These are phyloP conservation scores for Xylaria intraflava DNA, from an alignment of 495 filamentous ascomycete species.

Conservation along the genomic window DNA sequence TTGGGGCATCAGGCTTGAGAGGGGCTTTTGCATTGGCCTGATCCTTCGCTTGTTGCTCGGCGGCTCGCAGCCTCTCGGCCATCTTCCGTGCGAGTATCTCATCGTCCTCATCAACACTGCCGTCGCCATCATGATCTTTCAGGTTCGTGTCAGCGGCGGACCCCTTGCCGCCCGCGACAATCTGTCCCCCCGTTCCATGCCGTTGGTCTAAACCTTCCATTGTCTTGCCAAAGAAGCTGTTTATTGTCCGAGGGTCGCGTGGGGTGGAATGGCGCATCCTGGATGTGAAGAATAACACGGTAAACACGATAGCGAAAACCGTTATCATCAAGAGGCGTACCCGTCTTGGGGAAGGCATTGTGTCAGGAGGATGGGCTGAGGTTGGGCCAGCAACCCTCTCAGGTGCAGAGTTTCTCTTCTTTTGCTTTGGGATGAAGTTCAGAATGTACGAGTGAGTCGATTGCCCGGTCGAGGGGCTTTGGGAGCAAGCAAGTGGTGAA, in stretches of 20 bases:
- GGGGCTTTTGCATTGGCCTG: conserved; percentile 46
- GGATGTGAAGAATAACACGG: conserved; percentile 57
- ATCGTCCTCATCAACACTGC: conserved; percentile 43
- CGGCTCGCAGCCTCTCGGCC: conserved; percentile 39
- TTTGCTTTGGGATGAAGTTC: background rate
- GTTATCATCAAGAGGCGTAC: conserved; percentile 53
- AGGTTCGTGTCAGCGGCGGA: conserved; percentile 19
- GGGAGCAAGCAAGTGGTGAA: background rate
- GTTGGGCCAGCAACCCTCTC: background rate
- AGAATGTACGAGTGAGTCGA: background rate
- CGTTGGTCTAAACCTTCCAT: conserved; percentile 39
- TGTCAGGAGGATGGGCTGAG: conserved; percentile 4
- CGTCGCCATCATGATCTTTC: conserved; percentile 37
- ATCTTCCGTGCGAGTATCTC: conserved; percentile 34
- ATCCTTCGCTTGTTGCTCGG: conserved; percentile 52
- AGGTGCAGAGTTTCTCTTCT: background rate
- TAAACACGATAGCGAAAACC: conserved; percentile 49
- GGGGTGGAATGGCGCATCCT: conserved; percentile 30
- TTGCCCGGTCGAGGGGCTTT: background rate
- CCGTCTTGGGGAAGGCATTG: conserved; percentile 68
- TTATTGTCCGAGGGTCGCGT: conserved; percentile 31
- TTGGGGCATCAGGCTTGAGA: conserved; percentile 47
- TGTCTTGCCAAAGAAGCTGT: conserved; percentile 53
- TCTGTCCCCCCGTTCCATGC: conserved; percentile 26
- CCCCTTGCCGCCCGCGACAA: conserved; percentile 27